Conservation (phyloP, 495 filamentous ascomycete species). For the Trichocladium antarcticum region DNA sequence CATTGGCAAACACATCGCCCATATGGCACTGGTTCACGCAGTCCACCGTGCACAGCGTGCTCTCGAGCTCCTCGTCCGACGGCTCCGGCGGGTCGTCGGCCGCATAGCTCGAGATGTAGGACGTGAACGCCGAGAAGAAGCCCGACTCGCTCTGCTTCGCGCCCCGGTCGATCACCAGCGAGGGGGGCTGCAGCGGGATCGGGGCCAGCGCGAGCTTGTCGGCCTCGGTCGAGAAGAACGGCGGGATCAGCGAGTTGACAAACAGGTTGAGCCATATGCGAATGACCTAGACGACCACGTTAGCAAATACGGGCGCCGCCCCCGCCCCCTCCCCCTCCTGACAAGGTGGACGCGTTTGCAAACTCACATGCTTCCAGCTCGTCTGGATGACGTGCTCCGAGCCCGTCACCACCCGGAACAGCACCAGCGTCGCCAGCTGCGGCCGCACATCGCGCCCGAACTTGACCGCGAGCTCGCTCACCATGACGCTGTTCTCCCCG, state of each 20-base stretch:
- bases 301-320: constrained; percentile 6
- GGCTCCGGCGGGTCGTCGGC: constrained; percentile 96
- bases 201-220: constrained; percentile 63
- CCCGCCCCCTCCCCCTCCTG: too few species aligned
- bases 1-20: constrained; percentile 69
- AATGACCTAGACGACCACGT: constrained; percentile 48
- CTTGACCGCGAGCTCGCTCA: constrained; percentile 93
- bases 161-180: constrained; percentile 82
- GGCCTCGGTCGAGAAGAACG: constrained; percentile 63
- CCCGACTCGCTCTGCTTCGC: constrained; percentile 65
- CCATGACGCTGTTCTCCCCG: constrained; percentile 90
- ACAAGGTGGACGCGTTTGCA: not conserved
- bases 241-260: constrained; percentile 83
- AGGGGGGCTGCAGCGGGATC: constrained; percentile 85
- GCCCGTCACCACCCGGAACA: constrained; percentile 79
- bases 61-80: constrained; percentile 93
- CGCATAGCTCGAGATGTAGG: constrained; percentile 96
- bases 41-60: constrained; percentile 86
- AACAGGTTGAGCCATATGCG: constrained; percentile 93
- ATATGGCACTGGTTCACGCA: constrained; percentile 85
- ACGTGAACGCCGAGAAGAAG: constrained; percentile 85
- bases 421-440: constrained; percentile 82
- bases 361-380: constrained; percentile 74
- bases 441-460: constrained; percentile 91
- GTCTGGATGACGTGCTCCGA: constrained; percentile 65